phyloP scores from a whole-genome alignment of 768 basidiomycete genomes.

The Nidularia pulvinata region DNA sequence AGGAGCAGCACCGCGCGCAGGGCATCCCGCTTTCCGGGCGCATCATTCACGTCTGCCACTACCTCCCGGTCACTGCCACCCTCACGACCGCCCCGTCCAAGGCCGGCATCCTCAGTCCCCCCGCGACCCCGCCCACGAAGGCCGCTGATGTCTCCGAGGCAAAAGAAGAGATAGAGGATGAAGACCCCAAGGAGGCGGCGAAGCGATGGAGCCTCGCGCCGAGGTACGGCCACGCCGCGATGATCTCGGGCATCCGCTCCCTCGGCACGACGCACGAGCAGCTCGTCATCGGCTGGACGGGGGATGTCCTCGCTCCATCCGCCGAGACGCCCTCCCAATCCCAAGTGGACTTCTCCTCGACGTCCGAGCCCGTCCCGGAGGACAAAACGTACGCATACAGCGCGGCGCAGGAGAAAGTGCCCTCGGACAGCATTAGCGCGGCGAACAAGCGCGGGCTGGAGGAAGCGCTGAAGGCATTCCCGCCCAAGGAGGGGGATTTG shows the following conservation, averaged over 20 bases:
- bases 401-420: too few relatives aligned
- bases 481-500: slow-evolving; percentile 55
- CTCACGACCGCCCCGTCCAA: slow-evolving; percentile 26
- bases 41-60: slow-evolving; percentile 91
- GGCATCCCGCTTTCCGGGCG: slow-evolving; percentile 82
- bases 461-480: slow-evolving; percentile 60
- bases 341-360: neutral
- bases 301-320: slow-evolving; percentile 53
- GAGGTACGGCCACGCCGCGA: slow-evolving; percentile 90
- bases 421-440: slow-evolving; percentile 34
- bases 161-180: slow-evolving; percentile 7
- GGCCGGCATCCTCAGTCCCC: slow-evolving; percentile 65
- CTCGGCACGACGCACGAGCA: slow-evolving; percentile 87
- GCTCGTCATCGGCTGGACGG: slow-evolving; percentile 92
- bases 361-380: neutral
- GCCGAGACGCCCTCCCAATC: too few relatives aligned
- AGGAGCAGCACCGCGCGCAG: slow-evolving; percentile 67
- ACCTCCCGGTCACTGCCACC: slow-evolving; percentile 78
- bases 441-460: slow-evolving; percentile 71
- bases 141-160: slow-evolving; percentile 41
- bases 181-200: slow-evolving; percentile 9
- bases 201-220: slow-evolving; percentile 72
- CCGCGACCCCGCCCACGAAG: slow-evolving; percentile 72
- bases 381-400: too few relatives aligned
- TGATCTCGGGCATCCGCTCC: slow-evolving; percentile 91